Evolutionary conservation across 805 yeast genomes (phyloP), one percentile per base, ranked within the genome.

Genomic region (Candida boleticola): DNA sequence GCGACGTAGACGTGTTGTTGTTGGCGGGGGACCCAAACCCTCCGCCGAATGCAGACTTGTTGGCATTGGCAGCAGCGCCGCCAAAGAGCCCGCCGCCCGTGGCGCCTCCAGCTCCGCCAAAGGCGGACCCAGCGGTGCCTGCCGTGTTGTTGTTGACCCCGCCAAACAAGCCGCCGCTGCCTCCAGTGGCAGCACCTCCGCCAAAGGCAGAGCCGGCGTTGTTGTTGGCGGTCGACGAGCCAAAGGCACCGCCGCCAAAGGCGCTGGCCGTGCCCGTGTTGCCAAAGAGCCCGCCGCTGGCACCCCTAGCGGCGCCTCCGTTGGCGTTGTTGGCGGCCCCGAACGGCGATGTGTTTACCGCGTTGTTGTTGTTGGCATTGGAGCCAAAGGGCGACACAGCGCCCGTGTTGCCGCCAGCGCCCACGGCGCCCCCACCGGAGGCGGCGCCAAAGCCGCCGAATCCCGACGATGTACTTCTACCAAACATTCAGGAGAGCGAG

Each of bases 391-490:
- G 60, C 21, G 61, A 51, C n/a, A 53, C 45, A n/a, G 57, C 42
- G 10, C 18, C 18, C 20, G 53, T 41, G 40, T 51, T 52, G 48
- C 41, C 51, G 30, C 44, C 49, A 19, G 51, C 50, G 18, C 31
- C 31, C 14, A n/a, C 31, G 54, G 36, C 10, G 66, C 48, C 29
- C 71, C 71, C 56, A 68, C 66, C 3, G 71, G 66, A 3, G 76
- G 54, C 27, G 26, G 56, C 51, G 25, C 69, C 66, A 49, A 68
- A 73, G 23, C 80, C 80, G 10, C 81, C 81, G 55, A 77, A 77
- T 16, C 82, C 82, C 36, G 77, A 66, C 11, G 68, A 60, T 18
- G 71, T 52, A 37, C 74, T 53, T 46, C 65, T 57, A 36, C 80
- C 79, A 64, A 77, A 77, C 29, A 41, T 37, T 34, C n/a, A n/a